Evolutionary conservation across 208 protist species (phyloP).

Genomic region (Crithidia mellificae): DNA sequence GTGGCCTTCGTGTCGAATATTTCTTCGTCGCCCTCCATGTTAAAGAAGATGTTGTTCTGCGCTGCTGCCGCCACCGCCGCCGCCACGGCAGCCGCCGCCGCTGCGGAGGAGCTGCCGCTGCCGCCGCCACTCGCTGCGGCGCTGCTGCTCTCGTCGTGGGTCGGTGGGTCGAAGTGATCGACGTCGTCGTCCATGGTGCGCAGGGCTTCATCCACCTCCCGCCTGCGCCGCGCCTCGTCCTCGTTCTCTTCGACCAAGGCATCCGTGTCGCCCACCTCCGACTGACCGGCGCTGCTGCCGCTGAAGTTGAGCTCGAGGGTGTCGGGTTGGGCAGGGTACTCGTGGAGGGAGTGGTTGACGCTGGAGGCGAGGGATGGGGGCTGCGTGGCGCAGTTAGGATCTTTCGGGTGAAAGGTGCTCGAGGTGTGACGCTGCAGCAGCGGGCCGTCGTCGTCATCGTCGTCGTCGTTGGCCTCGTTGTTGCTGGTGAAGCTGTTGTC

Average conservation of each 20-base stretch:
- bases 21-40: conserved; percentile 16
- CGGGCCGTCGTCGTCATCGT: background rate
- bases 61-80: conserved; percentile 8
- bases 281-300: conserved; percentile 33
- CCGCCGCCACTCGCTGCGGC: background rate
- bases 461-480: background rate
- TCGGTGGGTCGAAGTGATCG: background rate
- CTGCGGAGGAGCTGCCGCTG: background rate
- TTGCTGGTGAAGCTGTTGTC: too few species aligned
- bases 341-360: conserved; percentile 15
- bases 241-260: conserved; percentile 21
- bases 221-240: conserved; percentile 21
- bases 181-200: conserved; percentile 26
- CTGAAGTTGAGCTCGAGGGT: conserved; percentile 25
- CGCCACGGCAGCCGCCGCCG: background rate
- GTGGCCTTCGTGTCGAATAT: conserved; percentile 5
- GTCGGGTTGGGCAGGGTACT: conserved; percentile 11
- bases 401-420: conserved; percentile 22
- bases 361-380: conserved; percentile 30
- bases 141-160: background rate
- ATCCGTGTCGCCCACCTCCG: conserved; percentile 30
- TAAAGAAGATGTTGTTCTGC: conserved; percentile 16
- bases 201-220: conserved; percentile 17
- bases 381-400: conserved; percentile 21
- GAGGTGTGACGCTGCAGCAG: conserved; percentile 9